Evolutionary conservation across 176 grass and related monocot genomes (phyloP).

Genomic region (Raddia distichophylla): DNA sequence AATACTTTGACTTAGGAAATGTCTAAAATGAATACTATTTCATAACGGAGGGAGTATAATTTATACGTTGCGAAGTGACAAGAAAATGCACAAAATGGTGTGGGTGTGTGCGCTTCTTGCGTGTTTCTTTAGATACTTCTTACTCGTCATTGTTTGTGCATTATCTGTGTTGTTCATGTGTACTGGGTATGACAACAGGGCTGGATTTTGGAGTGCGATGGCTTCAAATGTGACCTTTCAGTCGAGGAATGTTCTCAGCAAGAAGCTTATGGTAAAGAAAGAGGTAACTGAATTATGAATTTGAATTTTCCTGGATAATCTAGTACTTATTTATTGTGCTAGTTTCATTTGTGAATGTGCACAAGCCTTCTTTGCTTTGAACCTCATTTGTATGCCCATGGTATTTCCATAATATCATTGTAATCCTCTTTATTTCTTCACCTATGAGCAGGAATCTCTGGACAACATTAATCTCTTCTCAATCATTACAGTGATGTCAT

Average conservation of each 20-base stretch:
- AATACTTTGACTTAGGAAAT: no score
- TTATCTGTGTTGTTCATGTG: constrained; percentile 11
- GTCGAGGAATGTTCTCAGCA: constrained; percentile 96
- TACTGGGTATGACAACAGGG: constrained; percentile 50
- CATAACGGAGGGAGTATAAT: no score
- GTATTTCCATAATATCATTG: neutral
- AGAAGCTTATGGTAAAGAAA: constrained; percentile 98
- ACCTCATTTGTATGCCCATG: neutral
- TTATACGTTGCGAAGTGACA: neutral
- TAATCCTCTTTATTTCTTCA: constrained; percentile 22
- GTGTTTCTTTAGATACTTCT: neutral
- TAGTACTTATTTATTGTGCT: constrained; percentile 28
- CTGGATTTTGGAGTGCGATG: constrained; percentile 94
- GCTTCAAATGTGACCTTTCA: constrained; percentile 96
- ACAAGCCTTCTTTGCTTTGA: neutral
- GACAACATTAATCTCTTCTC: constrained; percentile 89
- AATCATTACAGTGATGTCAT: constrained; percentile 97
- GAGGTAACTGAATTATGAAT: constrained; percentile 50
- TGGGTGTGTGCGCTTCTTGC: neutral
- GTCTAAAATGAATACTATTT: no score
- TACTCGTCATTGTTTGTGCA: neutral
- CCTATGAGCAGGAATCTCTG: constrained; percentile 62
- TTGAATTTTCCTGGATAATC: constrained; percentile 17
- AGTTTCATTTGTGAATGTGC: constrained; percentile 17
- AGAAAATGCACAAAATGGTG: neutral